Evolutionary conservation across 768 basidiomycete genomes (phyloP).

Genomic region (Lactifluus hygrophoroides): DNA sequence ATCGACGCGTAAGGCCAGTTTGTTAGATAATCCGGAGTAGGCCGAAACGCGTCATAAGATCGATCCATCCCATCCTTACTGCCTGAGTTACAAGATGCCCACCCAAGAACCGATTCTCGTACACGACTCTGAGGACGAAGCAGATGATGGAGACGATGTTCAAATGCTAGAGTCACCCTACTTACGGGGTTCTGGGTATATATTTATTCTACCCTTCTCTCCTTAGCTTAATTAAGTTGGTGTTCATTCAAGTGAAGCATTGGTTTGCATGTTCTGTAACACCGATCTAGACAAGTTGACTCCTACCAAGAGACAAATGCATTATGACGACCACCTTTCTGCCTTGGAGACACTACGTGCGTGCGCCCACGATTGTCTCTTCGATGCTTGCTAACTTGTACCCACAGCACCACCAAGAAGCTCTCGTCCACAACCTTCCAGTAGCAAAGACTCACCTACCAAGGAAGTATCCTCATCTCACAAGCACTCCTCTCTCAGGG

Average conservation of each 20-base stretch:
- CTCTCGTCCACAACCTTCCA: background rate
- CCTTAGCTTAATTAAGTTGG: background rate
- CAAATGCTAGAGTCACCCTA: background rate
- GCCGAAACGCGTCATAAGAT: background rate
- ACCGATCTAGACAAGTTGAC: constrained; percentile 33
- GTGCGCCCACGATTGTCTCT: background rate
- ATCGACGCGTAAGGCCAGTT: constrained; percentile 18
- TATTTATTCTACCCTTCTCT: background rate
- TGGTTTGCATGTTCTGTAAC: constrained; percentile 46
- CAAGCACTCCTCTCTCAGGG: constrained; percentile 22
- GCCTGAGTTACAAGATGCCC: background rate
- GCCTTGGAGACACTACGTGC: constrained; percentile 15
- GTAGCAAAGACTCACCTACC: background rate
- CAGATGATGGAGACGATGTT: background rate
- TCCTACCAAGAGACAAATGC: constrained; percentile 35
- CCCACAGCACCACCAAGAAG: constrained; percentile 3
- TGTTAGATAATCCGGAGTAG: constrained; percentile 17
- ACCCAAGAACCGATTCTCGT: constrained; percentile 19
- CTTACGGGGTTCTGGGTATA: background rate
- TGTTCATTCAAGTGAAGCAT: constrained; percentile 18
- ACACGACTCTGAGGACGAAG: background rate
- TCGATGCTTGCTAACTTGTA: background rate
- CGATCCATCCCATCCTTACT: too few relatives aligned
- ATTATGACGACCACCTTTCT: constrained; percentile 47
- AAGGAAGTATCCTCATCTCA: background rate